Base-by-base conservation (phyloP, 2,329 filamentous ascomycete genomes). In the Stenocarpella maydis region DNA sequence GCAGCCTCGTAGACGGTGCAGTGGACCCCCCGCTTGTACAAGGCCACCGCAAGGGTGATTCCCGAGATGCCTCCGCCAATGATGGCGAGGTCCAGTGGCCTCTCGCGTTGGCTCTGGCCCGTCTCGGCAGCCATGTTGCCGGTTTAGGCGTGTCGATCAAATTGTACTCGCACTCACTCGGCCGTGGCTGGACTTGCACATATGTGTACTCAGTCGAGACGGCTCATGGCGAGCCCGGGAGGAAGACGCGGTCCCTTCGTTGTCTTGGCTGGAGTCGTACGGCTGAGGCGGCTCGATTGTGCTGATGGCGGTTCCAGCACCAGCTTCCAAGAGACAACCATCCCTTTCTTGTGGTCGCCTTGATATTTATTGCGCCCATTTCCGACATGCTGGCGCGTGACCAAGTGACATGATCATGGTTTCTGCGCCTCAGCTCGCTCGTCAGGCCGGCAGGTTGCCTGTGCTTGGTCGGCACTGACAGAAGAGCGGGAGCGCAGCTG, bases 21-120 rank as follows among this genome's bases (percentile, higher is more conserved):
- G 2, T 72, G 71, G n/a, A 81, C 73, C 34, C 74, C 68, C 39
- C 78, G 76, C 60, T 73, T 68, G 17, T 74, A 71, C 7, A 82
- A 76, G 19, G 72, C 73, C 31, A 81, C 76, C 3, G 80, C 78
- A 9, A 81, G 75, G 7, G 76, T 78, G 0, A 81, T 71, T 14
- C 80, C 81, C 69, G 76, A 83, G 71, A 76, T 84, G 75, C 74
- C 83, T 73, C 74, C 82, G 74, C 75, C 85, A 26, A 82, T 74
- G 41, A 82, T 78, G 68, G 80, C 80, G 54, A 82, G 68, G 60
- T 77, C 72, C 65, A 80, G 74, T 7, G 74, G 74, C 45, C 75
- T 74, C 26, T 37, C 39, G 10, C 39, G 7, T 21, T 34, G 41
- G 26, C 26, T 9, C 26, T 34, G 41, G 26, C 26, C 6, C 26